phyloP scores from a whole-genome alignment of 202 grass and related monocot genomes.

The Eragrostis tef region DNA sequence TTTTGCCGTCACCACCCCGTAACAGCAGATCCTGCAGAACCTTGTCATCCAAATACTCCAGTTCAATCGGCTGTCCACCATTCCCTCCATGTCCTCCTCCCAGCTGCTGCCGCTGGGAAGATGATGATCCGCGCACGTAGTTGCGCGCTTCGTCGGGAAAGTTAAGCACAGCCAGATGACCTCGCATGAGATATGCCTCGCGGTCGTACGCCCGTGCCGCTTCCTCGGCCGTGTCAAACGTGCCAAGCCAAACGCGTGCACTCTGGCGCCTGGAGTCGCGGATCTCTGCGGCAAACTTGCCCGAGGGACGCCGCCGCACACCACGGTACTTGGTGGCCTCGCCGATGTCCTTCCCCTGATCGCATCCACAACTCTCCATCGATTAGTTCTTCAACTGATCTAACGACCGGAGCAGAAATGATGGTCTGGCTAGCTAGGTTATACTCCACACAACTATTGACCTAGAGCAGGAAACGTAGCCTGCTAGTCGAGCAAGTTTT shows the following conservation, averaged over 20 bases:
- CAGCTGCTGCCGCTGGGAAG: conserved; percentile 18
- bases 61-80: conserved; percentile 47
- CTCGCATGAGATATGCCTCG: conserved; percentile 62
- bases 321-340: conserved; percentile 57
- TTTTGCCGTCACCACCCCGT: conserved; percentile 32
- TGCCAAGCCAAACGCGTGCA: conserved; percentile 66
- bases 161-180: conserved; percentile 63
- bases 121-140: conserved; percentile 30
- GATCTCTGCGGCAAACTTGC: conserved; percentile 83
- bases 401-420: neutral
- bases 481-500: neutral
- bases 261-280: conserved; percentile 70
- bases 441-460: neutral
- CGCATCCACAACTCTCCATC: neutral
- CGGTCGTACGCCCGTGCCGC: conserved; percentile 73
- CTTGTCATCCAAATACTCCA: conserved; percentile 67
- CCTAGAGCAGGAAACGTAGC: neutral
- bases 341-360: conserved; percentile 29
- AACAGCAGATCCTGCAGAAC: conserved; percentile 64
- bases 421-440: neutral
- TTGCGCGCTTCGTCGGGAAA: conserved; percentile 57
- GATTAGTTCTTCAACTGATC: neutral
- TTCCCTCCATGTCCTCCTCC: neutral
- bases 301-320: conserved; percentile 61
- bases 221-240: conserved; percentile 70